Percentiles rank a stretch among this genome's conserved stretches.
phyloP scores from a whole-genome alignment of 2,329 filamentous ascomycete species.

The Zymoseptoria ardabiliae region DNA sequence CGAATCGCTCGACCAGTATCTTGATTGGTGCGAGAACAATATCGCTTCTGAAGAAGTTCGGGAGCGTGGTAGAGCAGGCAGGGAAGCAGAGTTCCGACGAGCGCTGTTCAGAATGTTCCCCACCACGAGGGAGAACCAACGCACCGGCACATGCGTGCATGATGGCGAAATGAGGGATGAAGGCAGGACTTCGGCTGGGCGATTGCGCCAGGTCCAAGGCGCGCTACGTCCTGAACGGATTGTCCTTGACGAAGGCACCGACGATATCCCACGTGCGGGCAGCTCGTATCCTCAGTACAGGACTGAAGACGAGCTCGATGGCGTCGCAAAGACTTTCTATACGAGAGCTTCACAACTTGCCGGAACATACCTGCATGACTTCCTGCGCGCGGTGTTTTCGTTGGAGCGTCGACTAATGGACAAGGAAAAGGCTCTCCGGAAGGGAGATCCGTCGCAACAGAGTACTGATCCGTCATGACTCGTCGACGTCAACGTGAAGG shows the following conservation, averaged over 20 bases:
- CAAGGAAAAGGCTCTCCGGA: conserved; percentile 27
- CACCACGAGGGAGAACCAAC: conserved; percentile 4
- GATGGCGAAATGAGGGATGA: conserved; percentile 8
- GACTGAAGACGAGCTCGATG: conserved; percentile 39
- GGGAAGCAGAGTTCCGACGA: conserved; percentile 34
- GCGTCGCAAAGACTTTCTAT: conserved; percentile 42
- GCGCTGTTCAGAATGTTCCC: conserved; percentile 39
- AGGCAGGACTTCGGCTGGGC: conserved; percentile 20
- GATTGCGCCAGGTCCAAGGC: conserved; percentile 39
- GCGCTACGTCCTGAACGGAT: conserved; percentile 34
- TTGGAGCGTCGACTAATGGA: conserved; percentile 42
- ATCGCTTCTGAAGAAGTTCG: conserved; percentile 47
- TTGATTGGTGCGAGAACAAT: conserved; percentile 69
- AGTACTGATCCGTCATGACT: not conserved
- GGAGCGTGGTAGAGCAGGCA: conserved; percentile 25
- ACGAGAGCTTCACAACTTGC: conserved; percentile 44
- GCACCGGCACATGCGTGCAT: conserved; percentile 3
- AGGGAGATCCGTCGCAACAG: not conserved
- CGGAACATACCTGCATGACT: conserved; percentile 43
- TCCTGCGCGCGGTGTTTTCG: conserved; percentile 45
- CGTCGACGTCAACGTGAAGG: conserved; percentile 6
- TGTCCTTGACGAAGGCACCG: conserved; percentile 29
- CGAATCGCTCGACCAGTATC: conserved; percentile 62
- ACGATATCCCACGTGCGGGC: conserved; percentile 39
- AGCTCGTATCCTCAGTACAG: conserved; percentile 45